Evolutionary conservation across 345 rosid genomes (phyloP).

Genomic region (Odontarrhena argentea): DNA sequence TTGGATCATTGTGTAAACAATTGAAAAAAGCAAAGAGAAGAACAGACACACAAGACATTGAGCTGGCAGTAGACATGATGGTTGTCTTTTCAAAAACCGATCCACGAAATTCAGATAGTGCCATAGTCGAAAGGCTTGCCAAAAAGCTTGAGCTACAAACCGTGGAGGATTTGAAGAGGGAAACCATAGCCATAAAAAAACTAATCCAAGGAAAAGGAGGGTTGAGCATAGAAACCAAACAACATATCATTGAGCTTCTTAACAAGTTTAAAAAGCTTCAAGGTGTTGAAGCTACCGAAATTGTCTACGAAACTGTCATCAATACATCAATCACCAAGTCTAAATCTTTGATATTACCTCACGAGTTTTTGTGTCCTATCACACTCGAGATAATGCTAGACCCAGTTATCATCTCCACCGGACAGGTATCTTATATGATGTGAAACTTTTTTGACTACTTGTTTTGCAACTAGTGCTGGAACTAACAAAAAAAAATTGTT

Average conservation of each 20-base stretch:
- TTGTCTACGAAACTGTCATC: constrained; percentile 42
- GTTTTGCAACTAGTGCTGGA: neutral
- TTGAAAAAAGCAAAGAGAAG: constrained; percentile 60
- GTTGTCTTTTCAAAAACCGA: constrained; percentile 63
- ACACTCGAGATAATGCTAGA: constrained; percentile 78
- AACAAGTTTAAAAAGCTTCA: constrained; percentile 62
- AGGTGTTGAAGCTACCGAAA: constrained; percentile 57
- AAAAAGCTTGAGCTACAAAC: constrained; percentile 68
- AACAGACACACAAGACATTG: constrained; percentile 82
- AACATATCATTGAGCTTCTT: constrained; percentile 62
- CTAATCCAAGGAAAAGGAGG: constrained; percentile 52
- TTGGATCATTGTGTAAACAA: constrained; percentile 52
- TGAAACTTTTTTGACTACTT: neutral
- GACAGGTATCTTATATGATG: constrained; percentile 52
- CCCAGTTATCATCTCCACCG: constrained; percentile 75
- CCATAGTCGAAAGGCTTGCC: constrained; percentile 71
- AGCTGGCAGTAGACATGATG: constrained; percentile 82
- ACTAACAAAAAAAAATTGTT: constrained; percentile 17
- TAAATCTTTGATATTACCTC: constrained; percentile 60
- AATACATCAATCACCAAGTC: constrained; percentile 46
- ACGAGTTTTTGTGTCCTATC: constrained; percentile 81
- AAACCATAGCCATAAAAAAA: constrained; percentile 55
- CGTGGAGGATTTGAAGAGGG: constrained; percentile 56
- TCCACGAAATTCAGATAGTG: constrained; percentile 63
- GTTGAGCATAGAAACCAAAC: constrained; percentile 43